Evolutionary conservation across 176 grass and related monocot species (phyloP).

Genomic region (Aegilops umbellulata): DNA sequence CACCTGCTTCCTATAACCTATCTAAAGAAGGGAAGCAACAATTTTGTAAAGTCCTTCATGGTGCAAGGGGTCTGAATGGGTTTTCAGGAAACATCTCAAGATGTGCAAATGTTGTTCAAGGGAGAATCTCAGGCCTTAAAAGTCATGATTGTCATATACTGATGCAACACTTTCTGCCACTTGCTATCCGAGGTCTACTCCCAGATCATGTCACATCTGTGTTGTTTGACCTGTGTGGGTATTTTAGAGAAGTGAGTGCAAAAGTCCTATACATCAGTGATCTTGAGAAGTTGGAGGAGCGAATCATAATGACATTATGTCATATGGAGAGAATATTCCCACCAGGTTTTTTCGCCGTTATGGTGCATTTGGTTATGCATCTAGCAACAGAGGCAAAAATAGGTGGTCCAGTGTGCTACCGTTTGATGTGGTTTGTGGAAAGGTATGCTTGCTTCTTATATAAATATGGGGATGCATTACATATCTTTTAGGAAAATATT

Average conservation of each 20-base stretch:
- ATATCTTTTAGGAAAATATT: not conserved
- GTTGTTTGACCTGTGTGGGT: not conserved
- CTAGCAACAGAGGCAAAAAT: not conserved
- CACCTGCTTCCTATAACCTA: conserved; percentile 5
- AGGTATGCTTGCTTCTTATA: not conserved
- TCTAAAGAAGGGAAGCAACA: not conserved
- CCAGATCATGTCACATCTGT: not conserved
- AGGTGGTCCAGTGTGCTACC: not conserved
- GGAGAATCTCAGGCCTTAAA: not conserved
- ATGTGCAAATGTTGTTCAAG: not conserved
- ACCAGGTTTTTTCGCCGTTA: not conserved
- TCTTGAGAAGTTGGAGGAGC: not conserved
- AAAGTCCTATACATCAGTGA: not conserved
- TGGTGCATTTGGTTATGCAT: not conserved
- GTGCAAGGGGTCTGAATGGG: not conserved
- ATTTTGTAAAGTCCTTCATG: not conserved
- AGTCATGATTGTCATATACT: not conserved
- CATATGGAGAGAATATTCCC: not conserved
- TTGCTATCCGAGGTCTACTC: not conserved
- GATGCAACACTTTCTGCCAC: not conserved
- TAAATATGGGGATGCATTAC: not conserved
- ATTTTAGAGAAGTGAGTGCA: not conserved
- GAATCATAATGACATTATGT: not conserved
- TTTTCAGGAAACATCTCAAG: not conserved
- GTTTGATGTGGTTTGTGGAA: not conserved